Base-by-base conservation (phyloP, 352 stramenopile species). In the Chrysophaeum taylorii region DNA sequence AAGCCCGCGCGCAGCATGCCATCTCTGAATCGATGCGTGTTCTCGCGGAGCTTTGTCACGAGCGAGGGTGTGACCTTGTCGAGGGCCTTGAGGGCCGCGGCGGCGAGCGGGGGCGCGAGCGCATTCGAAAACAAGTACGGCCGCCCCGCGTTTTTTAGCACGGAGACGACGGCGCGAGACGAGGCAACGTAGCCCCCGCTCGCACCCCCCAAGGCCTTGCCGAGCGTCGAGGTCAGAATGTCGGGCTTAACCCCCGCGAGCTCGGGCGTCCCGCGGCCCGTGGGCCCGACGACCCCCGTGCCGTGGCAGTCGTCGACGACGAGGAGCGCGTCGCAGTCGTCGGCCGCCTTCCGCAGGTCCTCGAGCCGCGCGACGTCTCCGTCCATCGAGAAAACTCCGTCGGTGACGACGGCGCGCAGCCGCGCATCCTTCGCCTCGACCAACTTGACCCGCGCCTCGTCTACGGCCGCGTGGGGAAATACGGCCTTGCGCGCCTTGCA, bases 361-460 rank as follows among this genome's bases (percentile, higher is more conserved):
- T 89, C 70, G 39, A 96, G 78, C 37, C 86, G 87, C 37, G 91
- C 91, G 37, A 96, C 89, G 69, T 96, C 90, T 7, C 91, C 91
- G 74, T 96, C 91, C 91, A 96, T 96, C 63, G 80, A 91, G 75
- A 96, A 96, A n/a, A 95, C 91, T 39, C 91, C 91, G 72, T 96
- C 91, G 0, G 91, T 96, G 14, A 89, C 89, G 68, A 96, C 92
- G 39, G 21, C 12, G 39, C 12, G 71, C 31, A 96, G 78, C 89
- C 83, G 68, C 12, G 21, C 82, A 89, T 94, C 87, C 79, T 95
- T 85, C 36, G 90, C 90, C 31, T 83, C 82, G 72, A 94, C 77
- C 27, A 96, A 80, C 70, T 94, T 93, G 31, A 73, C 72, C 75
- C 96, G 90, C 9, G 96, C 79, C 71, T 96, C 89, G 15, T 36